A percentile compares a stretch with the other conserved stretches of the same genome.
phyloP scores from a whole-genome alignment of 805 yeast species.

The Yarrowia sp. region DNA sequence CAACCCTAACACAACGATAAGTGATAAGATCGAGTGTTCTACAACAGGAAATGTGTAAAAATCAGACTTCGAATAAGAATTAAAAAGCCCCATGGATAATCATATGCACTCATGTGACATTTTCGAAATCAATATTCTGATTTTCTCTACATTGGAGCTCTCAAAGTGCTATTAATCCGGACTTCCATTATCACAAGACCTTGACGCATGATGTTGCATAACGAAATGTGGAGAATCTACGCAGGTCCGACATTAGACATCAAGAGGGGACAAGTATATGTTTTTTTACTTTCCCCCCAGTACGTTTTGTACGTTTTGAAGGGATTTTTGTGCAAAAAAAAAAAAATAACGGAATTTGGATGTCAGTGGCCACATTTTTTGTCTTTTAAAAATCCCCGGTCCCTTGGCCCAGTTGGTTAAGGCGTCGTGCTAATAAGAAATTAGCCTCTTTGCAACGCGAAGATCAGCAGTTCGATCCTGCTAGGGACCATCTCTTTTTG shows the following conservation, averaged over 20 bases:
- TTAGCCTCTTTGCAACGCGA: constrained; percentile 38
- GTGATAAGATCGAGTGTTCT: background rate
- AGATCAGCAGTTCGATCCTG: constrained; percentile 49
- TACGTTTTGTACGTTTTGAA: background rate
- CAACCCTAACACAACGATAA: background rate
- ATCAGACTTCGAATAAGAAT: no score
- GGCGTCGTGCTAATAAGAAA: constrained; percentile 26
- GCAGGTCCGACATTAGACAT: no score
- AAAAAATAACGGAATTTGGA: background rate
- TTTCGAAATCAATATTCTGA: background rate
- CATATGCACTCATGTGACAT: no score
- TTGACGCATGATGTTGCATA: background rate
- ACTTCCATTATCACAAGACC: background rate
- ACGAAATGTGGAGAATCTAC: no score
- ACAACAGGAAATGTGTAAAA: no score
- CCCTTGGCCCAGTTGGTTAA: constrained; percentile 27
- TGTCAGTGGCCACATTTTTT: background rate
- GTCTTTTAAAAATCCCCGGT: background rate
- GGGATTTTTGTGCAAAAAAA: background rate
- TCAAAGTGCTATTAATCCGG: background rate
- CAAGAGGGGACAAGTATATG: background rate
- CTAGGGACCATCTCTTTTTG: constrained; percentile 34
- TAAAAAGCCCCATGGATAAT: no score
- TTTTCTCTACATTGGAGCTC: background rate
- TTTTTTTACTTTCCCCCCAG: background rate